phyloP scores from a whole-genome alignment of 2,329 filamentous ascomycete species.

The Sporothrix brunneoviolacea region DNA sequence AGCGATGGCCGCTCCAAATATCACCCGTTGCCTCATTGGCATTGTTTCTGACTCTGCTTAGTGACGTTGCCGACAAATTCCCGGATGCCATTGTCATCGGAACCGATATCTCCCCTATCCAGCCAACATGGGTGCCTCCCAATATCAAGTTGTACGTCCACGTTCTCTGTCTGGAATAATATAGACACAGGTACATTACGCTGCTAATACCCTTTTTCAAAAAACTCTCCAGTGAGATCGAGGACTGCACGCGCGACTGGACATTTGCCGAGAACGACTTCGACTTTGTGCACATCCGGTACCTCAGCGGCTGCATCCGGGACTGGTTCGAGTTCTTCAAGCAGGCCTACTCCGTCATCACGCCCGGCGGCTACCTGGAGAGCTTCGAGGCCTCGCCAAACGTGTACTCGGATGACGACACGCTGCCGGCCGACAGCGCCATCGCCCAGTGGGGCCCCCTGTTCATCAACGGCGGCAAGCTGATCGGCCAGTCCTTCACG shows the following conservation, averaged over 20 bases:
- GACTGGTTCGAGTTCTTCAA: constrained; percentile 46
- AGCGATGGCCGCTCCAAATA: background rate
- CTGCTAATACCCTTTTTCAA: background rate
- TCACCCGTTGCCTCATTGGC: too few relatives aligned
- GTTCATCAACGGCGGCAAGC: constrained; percentile 36
- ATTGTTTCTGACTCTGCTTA: constrained; percentile 25
- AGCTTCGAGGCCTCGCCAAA: constrained; percentile 17
- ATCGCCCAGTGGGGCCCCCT: constrained; percentile 21
- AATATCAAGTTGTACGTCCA: constrained; percentile 41
- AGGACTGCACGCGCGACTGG: constrained; percentile 50
- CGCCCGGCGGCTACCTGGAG: constrained; percentile 41
- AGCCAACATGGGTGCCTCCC: constrained; percentile 48
- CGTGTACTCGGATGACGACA: constrained; percentile 23
- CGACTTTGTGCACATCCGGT: constrained; percentile 53
- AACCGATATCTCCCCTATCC: constrained; percentile 52
- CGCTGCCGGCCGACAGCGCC: constrained; percentile 19
- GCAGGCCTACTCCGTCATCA: constrained; percentile 41
- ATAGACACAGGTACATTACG: too few relatives aligned
- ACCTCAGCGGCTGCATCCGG: constrained; percentile 45
- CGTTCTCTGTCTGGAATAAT: too few relatives aligned
- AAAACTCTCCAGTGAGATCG: constrained; percentile 41
- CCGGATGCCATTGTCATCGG: constrained; percentile 42
- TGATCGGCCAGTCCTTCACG: constrained; percentile 15
- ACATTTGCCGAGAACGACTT: constrained; percentile 40
- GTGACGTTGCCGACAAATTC: constrained; percentile 41